Base-by-base conservation (phyloP, 176 grass and related monocot species). In the Hordeum marinum region DNA sequence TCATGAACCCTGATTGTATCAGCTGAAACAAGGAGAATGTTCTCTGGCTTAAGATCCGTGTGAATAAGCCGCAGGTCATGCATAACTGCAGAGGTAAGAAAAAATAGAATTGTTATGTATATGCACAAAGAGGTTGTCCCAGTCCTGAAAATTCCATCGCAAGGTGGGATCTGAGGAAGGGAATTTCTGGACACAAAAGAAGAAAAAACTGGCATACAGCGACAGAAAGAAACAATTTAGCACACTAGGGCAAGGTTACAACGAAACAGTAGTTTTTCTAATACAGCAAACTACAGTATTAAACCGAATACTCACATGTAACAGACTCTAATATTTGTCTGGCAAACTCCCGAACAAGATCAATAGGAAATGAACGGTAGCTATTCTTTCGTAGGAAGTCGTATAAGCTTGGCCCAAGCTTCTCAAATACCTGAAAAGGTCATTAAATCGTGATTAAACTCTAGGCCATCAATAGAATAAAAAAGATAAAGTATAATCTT, bases 1-100 rank as follows among this genome's bases (percentile, higher is more conserved):
- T 98, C 93, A 70, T 88, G 91, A 75, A 98, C 76, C 85, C 82
- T 92, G 29, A 98, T 79, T 63, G 83, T 89, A 8, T 96, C 96
- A 13, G 93, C 61, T 57, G 96, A 96, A 84, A 99, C 88, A 92
- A 99, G 96, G 29, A 99, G 94, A 88, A 99, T 94, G 75, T 95
- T 98, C 76, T 98, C 96, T 27, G 96, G 96, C 86, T 98, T 98
- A 74, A 98, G 83, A 93, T 98, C 96, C 20, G 93, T 98, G 78
- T 98, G 96, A 87, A 98, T 98, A 87, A 98, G 83, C 50, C 83
- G 87, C 75, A 98, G 87, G 50, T 98, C 96, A 87, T 98, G 96
- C 96, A 98, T 98, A 88, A 94, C 96, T 98, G 65, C 24, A 76
- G 23, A 20, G 11, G 43, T 70, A 84, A 75, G 36, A 81, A 10